Percentiles rank a stretch among this genome's conserved stretches.
Conservation (phyloP, 2,329 filamentous ascomycete species). For the Cordyceps cicadae region DNA sequence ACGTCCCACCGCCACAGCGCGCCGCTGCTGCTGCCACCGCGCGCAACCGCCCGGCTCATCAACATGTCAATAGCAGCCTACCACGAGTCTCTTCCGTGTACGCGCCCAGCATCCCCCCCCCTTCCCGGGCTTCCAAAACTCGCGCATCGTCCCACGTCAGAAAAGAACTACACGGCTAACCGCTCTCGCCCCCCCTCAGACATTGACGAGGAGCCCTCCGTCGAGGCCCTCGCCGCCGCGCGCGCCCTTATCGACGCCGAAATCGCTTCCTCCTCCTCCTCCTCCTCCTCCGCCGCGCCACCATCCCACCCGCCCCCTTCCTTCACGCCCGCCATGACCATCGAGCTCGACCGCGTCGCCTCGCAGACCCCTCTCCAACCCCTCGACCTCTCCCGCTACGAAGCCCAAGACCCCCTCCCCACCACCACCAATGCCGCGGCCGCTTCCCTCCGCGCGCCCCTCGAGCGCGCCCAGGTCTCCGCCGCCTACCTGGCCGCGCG, state of each 20-base stretch:
- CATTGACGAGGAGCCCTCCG: slow-evolving; percentile 67
- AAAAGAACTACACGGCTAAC: not conserved
- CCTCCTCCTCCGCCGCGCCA: slow-evolving; percentile 17
- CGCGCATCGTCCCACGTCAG: no score
- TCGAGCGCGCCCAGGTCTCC: slow-evolving; percentile 45
- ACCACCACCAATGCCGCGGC: slow-evolving; percentile 18
- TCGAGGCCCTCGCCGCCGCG: slow-evolving; percentile 55
- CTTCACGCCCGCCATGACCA: slow-evolving; percentile 58
- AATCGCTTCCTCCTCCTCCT: slow-evolving; percentile 46
- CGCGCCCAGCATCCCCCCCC: slow-evolving; percentile 18
- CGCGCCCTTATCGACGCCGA: slow-evolving; percentile 63
- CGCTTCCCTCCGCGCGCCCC: slow-evolving; percentile 51
- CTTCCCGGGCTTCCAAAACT: not conserved
- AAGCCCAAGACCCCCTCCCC: slow-evolving; percentile 53
- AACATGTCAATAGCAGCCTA: slow-evolving; percentile 31
- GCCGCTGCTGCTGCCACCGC: not conserved
- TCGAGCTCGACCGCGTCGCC: slow-evolving; percentile 62
- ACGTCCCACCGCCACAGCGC: not conserved
- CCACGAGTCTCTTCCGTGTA: slow-evolving; percentile 77
- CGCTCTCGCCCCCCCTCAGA: slow-evolving; percentile 46
- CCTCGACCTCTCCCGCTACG: slow-evolving; percentile 72
- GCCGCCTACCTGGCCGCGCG: slow-evolving; percentile 46
- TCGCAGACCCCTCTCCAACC: slow-evolving; percentile 35
- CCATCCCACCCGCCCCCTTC: slow-evolving; percentile 33
- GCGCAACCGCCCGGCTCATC: not conserved